Base-by-base conservation (phyloP, 106 monocot genomes). In the Acanthochlamys bracteata region DNA sequence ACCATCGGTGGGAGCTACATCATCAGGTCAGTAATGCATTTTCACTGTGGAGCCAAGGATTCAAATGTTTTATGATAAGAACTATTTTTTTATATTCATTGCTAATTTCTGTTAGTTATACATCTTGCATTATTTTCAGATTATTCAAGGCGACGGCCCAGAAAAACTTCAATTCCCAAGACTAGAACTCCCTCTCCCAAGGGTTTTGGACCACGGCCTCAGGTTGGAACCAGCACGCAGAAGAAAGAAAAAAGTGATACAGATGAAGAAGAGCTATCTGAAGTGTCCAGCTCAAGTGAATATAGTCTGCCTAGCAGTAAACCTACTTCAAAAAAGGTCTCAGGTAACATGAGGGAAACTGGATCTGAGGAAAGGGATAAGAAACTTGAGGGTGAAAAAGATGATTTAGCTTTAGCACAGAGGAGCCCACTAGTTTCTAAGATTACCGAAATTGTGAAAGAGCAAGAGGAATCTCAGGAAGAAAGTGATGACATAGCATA, bases 121-220 rank as follows among this genome's bases (percentile, higher is more conserved):
- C n/a, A 6, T 8, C n/a, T 54, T 54, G 53, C 53, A 10, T 54
- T 54, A 4, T 13, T 64, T 76, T 7, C 67, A 96, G 95, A 78
- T 19, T 78, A 84, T 65, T 68, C 80, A 20, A 80, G 66, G 64
- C 74, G 78, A 52, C 83, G 86, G 7, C 75, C 65, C 21, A 90
- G 79, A 67, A 96, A 75, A 70, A 85, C 71, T 63, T 69, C 66
- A 7, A 49, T 75, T 55, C 82, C 87, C 6, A 82, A 80, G 68
- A 82, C 72, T 21, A 90, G 74, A 67, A 25, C 56, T 14, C 42
- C 69, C 41, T 19, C 70, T 42, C 72, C 79, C 51, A 92, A 78
- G 59, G 82, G 86, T 46, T 87, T 86, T 72, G 69, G 57, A 12
- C 74, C 79, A 46, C 71, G 60, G 45, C 75, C 81, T 7, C 80